Base-by-base conservation (phyloP, 345 rosid species). In the Ceriops decandra region DNA sequence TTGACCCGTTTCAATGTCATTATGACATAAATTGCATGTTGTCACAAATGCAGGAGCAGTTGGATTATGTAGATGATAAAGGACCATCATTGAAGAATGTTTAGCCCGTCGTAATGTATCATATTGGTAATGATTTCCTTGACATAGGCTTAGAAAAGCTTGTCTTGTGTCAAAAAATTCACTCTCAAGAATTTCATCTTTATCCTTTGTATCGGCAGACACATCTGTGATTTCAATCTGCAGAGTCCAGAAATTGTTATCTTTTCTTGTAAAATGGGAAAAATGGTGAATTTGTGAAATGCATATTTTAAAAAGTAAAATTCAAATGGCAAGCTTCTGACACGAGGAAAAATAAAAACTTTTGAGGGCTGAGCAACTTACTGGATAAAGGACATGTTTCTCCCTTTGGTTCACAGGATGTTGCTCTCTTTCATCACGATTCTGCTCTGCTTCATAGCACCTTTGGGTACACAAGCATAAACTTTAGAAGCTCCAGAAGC, bases 41-140 rank as follows among this genome's bases (percentile, higher is more conserved):
- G 86, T 86, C 51, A 95, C 97, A 81, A 90, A 95, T 30, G 99
- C 98, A 68, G 98, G 99, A 51, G 96, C 99, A 60, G 98, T 90
- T 72, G 99, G 99, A 80, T 95, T 95, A 66, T 95, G 98, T 59
- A 95, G 92, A 82, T 95, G 99, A 85, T 95, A 95, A 52, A 95
- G 97, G 51, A 95, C 88, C 99, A 95, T 95, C 98, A 95, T 95
- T 26, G 99, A 95, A 24, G 99, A 95, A 80, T 95, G 99, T 67
- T 95, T 95, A 53, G 99, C 99, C 63, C 99, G 90, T 79, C 99
- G 86, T 72, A 95, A 70, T 47, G 98, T 95, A 71, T 95, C 99
- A 83, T 92, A 95, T 75, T 95, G 99, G 81, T 95, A 95, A 83
- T 95, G 99, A 77, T 95, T 95, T 68, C 96, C 99, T 78, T 95